Conservation (phyloP, 2,329 filamentous ascomycete species). For the Coleophoma cylindrospora region DNA sequence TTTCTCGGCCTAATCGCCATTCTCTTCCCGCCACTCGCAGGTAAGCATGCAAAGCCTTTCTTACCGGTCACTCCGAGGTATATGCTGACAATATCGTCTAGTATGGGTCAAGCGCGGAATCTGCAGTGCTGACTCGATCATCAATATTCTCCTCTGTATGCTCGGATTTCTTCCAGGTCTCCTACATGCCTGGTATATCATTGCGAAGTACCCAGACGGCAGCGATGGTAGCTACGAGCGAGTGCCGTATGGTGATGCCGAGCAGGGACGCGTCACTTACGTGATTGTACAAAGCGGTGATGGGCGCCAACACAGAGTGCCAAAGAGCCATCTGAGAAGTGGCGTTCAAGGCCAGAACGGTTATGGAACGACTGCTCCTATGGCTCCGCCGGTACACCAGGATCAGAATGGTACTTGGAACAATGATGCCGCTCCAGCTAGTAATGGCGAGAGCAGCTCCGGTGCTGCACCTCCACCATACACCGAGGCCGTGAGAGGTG, state of each 20-base stretch:
- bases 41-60: conserved; percentile 35
- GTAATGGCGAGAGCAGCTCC: conserved; percentile 36
- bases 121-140: conserved; percentile 86
- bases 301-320: conserved; percentile 20
- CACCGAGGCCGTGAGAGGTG: conserved; percentile 81
- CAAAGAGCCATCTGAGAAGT: conserved; percentile 21
- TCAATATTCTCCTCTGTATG: conserved; percentile 87
- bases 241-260: conserved; percentile 45
- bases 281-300: conserved; percentile 63
- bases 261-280: conserved; percentile 63
- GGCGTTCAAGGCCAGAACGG: conserved; percentile 10
- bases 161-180: conserved; percentile 81
- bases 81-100: conserved; percentile 30
- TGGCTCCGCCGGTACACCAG: conserved; percentile 28
- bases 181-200: conserved; percentile 97
- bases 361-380: conserved; percentile 26
- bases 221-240: conserved; percentile 58
- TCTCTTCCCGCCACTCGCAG: conserved; percentile 60
- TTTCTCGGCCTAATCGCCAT: conserved; percentile 62
- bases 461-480: conserved; percentile 72
- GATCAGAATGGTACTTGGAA: conserved; percentile 23
- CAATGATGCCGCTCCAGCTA: conserved; percentile 27
- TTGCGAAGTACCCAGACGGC: conserved; percentile 78
- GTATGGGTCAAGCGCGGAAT: conserved; percentile 97
- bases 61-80: background rate